Evolutionary conservation across 2,329 filamentous ascomycete species (phyloP), one percentile per base, ranked within the genome.

Genomic region (Claviceps sp.): DNA sequence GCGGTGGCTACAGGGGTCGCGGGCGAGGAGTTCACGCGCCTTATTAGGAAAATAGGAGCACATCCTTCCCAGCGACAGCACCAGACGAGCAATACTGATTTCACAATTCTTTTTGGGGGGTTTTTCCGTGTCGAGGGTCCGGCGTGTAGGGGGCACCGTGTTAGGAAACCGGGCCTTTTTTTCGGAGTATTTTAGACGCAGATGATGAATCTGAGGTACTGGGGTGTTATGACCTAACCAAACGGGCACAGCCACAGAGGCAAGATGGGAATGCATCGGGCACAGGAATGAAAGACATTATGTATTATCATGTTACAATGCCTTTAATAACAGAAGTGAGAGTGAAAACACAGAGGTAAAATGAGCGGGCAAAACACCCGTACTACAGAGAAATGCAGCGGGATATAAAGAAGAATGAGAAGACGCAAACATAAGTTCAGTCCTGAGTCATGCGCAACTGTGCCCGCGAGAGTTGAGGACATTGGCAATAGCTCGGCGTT

Each of bases 1-100:
- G 83, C 52, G 82, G 79, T 54, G 82, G 81, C 48, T 85, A 84
- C 63, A 75, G 83, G 54, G 83, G 79, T 50, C 78, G 84, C 59
- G 77, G 77, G 52, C 76, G 82, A 61, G 82, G 81, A 56, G 45
- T 45, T 54, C 85, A 73, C 65, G 68, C 76, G 52, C 83, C 83
- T 54, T 86, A 86, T 67, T 86, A 76, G 68, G 64, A 67, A 56
- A 63, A 67, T 61, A 67, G 66, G 61, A 55, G 55, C 59, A 57
- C 52, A 57, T 54, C 57, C 54, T 53, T 54, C 50, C 52, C 52
- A 51, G 55, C 57, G 53, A 56, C 46, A 53, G 53, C 55, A 47
- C 52, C 52, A 45, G 55, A 52, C 8, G 30, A 34, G 38, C 50
- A 55, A 52, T 48, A 56, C 48, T 34, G 34, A 38, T 48, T 45